These are phyloP conservation scores for Plantago coronopus DNA, from an alignment of 305 asterid genomes.

Conservation along the genomic window DNA sequence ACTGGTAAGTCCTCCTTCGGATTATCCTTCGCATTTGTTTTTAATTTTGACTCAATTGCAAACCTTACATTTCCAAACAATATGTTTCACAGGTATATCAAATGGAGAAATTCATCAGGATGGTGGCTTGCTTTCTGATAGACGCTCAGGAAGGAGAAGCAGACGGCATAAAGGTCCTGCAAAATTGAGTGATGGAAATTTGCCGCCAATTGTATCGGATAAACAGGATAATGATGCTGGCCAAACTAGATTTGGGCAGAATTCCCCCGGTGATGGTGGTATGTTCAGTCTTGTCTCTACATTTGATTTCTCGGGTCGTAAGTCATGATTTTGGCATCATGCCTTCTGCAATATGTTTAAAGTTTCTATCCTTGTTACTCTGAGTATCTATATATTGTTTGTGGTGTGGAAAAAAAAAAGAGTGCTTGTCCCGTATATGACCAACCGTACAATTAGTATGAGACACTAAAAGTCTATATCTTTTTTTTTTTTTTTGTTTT, in stretches of 20 bases:
- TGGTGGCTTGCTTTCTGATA: slow-evolving; percentile 42
- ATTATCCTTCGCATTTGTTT: slow-evolving; percentile 9
- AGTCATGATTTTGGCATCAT: not conserved
- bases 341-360: not conserved
- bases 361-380: not conserved
- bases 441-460: no score
- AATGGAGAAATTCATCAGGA: slow-evolving; percentile 46
- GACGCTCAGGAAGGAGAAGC: slow-evolving; percentile 65
- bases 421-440: not conserved
- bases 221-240: slow-evolving; percentile 51
- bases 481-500: no score
- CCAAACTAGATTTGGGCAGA: slow-evolving; percentile 35
- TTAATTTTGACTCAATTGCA: slow-evolving; percentile 15
- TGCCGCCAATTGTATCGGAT: slow-evolving; percentile 35
- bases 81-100: slow-evolving; percentile 35
- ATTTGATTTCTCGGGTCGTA: not conserved
- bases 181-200: slow-evolving; percentile 43
- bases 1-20: slow-evolving; percentile 37
- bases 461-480: no score
- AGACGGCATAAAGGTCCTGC: slow-evolving; percentile 52
- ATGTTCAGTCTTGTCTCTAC: slow-evolving; percentile 18
- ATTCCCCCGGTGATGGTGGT: slow-evolving; percentile 46
- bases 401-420: not conserved
- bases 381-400: not conserved
- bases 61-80: slow-evolving; percentile 15